phyloP scores from a whole-genome alignment of 495 filamentous ascomycete species.

The Penicillium mononematosum region DNA sequence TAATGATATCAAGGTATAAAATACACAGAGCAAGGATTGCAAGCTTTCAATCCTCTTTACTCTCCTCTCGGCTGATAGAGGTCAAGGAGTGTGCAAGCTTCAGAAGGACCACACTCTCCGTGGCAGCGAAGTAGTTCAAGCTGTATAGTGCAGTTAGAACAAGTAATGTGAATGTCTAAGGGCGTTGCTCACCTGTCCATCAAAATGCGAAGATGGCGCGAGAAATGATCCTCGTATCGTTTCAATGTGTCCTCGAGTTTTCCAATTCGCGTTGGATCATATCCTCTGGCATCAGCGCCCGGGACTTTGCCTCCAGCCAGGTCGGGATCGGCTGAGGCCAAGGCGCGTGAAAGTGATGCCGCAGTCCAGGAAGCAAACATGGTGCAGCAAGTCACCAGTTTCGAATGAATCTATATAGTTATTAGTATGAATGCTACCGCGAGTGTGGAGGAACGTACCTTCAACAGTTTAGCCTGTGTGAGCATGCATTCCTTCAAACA shows the following conservation, averaged over 20 bases:
- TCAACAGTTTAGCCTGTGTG: conserved; percentile 88
- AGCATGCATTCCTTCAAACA: conserved; percentile 99
- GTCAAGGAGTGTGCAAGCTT: conserved; percentile 61
- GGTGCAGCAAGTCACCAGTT: conserved; percentile 87
- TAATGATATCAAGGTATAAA: conserved; percentile 6
- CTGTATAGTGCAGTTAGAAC: conserved; percentile 24
- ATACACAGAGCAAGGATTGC: not conserved
- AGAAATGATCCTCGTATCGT: conserved; percentile 91
- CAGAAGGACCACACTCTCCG: conserved; percentile 90
- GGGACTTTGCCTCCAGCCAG: conserved; percentile 49
- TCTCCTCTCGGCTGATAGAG: conserved; percentile 42
- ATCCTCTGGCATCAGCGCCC: conserved; percentile 38
- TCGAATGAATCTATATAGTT: conserved; percentile 78
- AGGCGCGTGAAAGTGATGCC: conserved; percentile 69
- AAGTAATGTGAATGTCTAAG: not conserved
- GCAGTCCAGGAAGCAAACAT: conserved; percentile 85
- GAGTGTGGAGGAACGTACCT: conserved; percentile 55
- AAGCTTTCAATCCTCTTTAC: conserved; percentile 38
- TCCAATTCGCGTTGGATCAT: conserved; percentile 63
- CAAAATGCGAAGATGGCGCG: conserved; percentile 83
- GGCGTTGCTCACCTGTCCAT: conserved; percentile 62
- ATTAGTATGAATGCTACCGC: conserved; percentile 24
- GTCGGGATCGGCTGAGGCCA: conserved; percentile 75
- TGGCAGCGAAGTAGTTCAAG: conserved; percentile 94
- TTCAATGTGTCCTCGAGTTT: conserved; percentile 81